Percentiles rank a stretch among this genome's conserved stretches.
Evolutionary conservation across 2,329 filamentous ascomycete genomes (phyloP).

Genomic region (Clarireedia monteithiana): DNA sequence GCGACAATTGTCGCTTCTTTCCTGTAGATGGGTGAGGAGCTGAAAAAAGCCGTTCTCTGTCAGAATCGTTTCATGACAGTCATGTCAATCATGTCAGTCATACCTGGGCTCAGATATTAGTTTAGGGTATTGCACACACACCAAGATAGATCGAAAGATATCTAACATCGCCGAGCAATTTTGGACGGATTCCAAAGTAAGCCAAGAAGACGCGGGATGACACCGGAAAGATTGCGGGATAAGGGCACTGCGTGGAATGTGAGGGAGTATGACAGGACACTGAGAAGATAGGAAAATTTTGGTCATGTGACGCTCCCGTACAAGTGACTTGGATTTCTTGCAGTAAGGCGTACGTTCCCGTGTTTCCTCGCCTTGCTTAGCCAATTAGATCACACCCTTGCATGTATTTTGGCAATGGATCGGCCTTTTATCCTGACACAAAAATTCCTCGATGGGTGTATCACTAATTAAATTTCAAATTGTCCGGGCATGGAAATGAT

Average conservation of each 20-base stretch:
- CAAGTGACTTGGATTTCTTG: not conserved
- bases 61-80: not conserved
- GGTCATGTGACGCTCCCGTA: slow-evolving; percentile 14
- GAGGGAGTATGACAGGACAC: slow-evolving; percentile 7
- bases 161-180: not conserved
- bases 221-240: slow-evolving; percentile 4
- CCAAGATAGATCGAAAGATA: too few species aligned
- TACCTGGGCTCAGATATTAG: not conserved
- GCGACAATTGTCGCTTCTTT: not conserved
- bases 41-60: slow-evolving; percentile 1
- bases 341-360: not conserved
- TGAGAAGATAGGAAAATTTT: slow-evolving; percentile 7
- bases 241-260: slow-evolving; percentile 14
- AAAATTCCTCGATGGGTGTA: slow-evolving; percentile 8
- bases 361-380: not conserved
- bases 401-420: slow-evolving; percentile 7
- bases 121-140: too few species aligned
- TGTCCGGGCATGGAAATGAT: not conserved
- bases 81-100: not conserved
- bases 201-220: slow-evolving; percentile 2
- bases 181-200: not conserved
- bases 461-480: slow-evolving; percentile 8
- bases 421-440: slow-evolving; percentile 1
- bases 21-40: not conserved
- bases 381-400: slow-evolving; percentile 4